Evolutionary conservation across 108 stramenopile genomes (phyloP), one percentile per base, ranked within the genome.

Genomic region (Cyclotella sp.): DNA sequence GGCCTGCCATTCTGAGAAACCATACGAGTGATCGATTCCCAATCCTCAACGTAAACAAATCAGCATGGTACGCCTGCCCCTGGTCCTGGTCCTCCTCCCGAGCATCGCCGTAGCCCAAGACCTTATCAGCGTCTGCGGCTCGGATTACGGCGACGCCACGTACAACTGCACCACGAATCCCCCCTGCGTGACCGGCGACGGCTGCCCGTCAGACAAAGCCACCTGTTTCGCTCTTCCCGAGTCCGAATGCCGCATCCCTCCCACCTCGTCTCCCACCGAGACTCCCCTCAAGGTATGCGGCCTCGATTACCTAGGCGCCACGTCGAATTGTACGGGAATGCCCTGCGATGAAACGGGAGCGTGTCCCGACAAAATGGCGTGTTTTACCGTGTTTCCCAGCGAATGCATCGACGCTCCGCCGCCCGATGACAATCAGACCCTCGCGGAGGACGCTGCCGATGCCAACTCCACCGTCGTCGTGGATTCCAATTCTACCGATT

Each of bases 141-240:
- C 18, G 66, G 30, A 52, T 16, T 76, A 76, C 59, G 30, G 6
- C 28, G 59, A 72, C 46, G 71, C 71, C 26, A 21, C 42, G 27
- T 30, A 21, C 26, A 72, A 72, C 54, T 76, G 75, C 59, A 60
- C 24, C 28, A 28, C 57, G 15, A 76, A 68, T 46, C 63, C 66
- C 12, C 15, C 29, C 28, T 76, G 75, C 41, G 67, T 46, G 16
- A 46, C 21, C 22, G 75, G 75, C 9, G 75, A 76, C 27, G 75
- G 75, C 55, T 76, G 75, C 22, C 59, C 67, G 3, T 1, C 59
- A 0, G 59, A 61, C 10, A 30, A 60, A n/a, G 30, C 27, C 26
- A 68, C 44, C 0, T 76, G 75, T 59, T 76, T 68, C 34, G 41
- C 58, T 19, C 28, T 76, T 1, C 75, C 75, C 5, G 58, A 68